Conservation (phyloP, 1,284 basidiomycete genomes). For the Cryptococcus sp. region DNA sequence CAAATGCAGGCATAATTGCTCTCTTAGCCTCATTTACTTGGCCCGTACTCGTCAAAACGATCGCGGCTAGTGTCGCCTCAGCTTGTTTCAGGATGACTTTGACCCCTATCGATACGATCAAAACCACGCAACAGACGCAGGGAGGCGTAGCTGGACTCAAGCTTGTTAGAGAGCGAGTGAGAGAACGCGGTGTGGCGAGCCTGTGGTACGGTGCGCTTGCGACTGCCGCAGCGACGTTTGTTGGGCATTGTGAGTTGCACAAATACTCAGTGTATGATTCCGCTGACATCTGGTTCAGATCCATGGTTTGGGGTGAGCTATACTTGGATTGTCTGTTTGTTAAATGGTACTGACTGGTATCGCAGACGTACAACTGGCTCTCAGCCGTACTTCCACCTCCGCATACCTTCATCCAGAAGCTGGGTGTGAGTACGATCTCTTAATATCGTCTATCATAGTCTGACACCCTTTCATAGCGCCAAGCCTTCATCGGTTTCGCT, state of each 20-base stretch:
- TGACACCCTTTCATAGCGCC: constrained; percentile 54
- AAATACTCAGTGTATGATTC: not conserved
- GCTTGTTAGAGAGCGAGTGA: constrained; percentile 69
- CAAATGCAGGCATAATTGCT: constrained; percentile 50
- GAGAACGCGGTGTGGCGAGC: constrained; percentile 69
- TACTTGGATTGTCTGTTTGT: not conserved
- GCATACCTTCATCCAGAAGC: constrained; percentile 60
- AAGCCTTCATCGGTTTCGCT: constrained; percentile 82
- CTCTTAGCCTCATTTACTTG: constrained; percentile 39
- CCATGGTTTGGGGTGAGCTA: constrained; percentile 55
- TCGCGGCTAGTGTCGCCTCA: constrained; percentile 51
- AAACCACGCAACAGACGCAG: constrained; percentile 88
- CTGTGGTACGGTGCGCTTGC: constrained; percentile 86
- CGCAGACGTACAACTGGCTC: constrained; percentile 71
- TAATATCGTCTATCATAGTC: not conserved
- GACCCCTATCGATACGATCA: constrained; percentile 84
- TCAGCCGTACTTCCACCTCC: constrained; percentile 63
- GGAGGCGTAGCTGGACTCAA: constrained; percentile 64
- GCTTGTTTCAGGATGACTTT: constrained; percentile 79
- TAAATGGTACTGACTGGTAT: not conserved
- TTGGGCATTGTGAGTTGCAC: constrained; percentile 71
- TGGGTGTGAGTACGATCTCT: constrained; percentile 51
- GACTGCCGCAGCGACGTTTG: constrained; percentile 85
- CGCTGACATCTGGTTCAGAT: constrained; percentile 54
- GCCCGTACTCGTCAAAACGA: constrained; percentile 49